Evolutionary conservation across 108 stramenopile genomes (phyloP).

Genomic region (Nannochloropsis gaditana): DNA sequence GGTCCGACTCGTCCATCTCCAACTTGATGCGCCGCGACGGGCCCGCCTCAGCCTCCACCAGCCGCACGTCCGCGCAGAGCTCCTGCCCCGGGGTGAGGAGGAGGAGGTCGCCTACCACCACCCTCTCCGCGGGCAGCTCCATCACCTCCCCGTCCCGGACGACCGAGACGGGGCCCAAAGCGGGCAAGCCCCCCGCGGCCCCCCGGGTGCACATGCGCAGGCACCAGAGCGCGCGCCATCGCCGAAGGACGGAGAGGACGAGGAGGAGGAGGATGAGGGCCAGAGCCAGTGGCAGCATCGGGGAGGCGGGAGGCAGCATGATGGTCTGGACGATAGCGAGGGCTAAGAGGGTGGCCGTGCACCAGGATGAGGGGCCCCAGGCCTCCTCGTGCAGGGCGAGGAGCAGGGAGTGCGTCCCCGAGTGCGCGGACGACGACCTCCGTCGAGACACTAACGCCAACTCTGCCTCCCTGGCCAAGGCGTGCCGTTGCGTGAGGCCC

Average conservation of each 20-base stretch:
- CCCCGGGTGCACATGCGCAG: slow-evolving; percentile 14
- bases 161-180: background rate
- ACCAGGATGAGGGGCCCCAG: slow-evolving; percentile 7
- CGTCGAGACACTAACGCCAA: background rate
- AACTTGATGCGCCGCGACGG: background rate
- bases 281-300: background rate
- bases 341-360: background rate
- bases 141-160: background rate
- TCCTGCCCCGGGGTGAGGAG: background rate
- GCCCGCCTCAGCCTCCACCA: background rate
- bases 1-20: background rate
- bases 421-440: background rate
- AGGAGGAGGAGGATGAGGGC: background rate
- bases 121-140: background rate
- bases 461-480: slow-evolving; percentile 13
- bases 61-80: background rate
- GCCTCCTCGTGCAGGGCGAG: background rate
- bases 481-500: background rate
- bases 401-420: background rate
- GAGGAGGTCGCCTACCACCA: background rate
- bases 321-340: background rate
- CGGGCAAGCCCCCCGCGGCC: background rate
- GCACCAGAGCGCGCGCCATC: background rate
- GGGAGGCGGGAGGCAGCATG: background rate
- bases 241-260: background rate